These are phyloP conservation scores for Silene vulgaris DNA, from an alignment of 179 eudicot species.

Conservation along the genomic window DNA sequence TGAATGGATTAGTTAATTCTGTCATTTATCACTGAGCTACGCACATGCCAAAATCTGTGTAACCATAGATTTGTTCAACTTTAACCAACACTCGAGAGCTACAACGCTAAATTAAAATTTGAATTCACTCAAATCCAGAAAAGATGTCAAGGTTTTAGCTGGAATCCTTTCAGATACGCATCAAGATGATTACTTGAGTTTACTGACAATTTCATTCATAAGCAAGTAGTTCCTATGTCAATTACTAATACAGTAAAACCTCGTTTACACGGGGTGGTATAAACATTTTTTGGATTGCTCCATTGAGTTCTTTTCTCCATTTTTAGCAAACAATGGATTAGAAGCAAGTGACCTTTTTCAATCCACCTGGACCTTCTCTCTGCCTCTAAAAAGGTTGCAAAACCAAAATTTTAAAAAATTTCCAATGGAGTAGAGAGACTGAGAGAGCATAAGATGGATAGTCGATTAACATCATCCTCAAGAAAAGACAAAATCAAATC, in stretches of 20 bases:
- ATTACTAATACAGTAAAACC: background rate
- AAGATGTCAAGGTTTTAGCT: background rate
- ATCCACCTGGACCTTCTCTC: background rate
- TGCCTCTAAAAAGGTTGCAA: background rate
- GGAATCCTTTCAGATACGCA: background rate
- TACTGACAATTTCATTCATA: background rate
- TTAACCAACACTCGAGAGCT: no score
- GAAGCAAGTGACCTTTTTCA: background rate
- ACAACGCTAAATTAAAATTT: background rate
- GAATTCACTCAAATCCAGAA: background rate
- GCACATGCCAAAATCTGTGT: background rate
- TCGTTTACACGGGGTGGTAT: background rate
- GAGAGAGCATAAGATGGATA: slow-evolving; percentile 3
- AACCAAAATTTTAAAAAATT: background rate
- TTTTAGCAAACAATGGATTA: background rate
- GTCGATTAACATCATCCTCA: background rate
- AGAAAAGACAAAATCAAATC: background rate
- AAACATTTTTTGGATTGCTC: background rate
- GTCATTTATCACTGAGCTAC: background rate
- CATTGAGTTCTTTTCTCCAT: background rate
- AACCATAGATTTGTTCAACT: no score
- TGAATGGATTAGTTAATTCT: background rate
- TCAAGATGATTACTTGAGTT: background rate
- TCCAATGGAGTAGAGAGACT: background rate
- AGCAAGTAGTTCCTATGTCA: slow-evolving; percentile 5